These are phyloP conservation scores for Ochetophila trinervis DNA, from an alignment of 306 rosid genomes.

Conservation along the genomic window DNA sequence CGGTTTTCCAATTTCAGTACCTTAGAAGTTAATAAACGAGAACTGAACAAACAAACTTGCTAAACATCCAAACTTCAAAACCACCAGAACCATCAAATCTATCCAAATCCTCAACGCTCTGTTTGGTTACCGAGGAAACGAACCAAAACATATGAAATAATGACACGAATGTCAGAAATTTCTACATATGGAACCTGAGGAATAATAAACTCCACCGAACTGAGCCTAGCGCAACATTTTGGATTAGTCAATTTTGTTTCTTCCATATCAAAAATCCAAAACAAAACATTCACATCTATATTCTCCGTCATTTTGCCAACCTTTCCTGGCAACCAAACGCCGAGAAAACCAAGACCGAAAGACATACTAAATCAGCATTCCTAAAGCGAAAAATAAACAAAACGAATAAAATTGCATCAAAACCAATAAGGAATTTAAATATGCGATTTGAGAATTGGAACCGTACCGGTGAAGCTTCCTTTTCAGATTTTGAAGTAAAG, in stretches of 20 bases:
- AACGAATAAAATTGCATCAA: neutral
- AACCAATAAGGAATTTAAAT: constrained; percentile 22
- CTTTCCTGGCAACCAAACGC: constrained; percentile 27
- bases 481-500: constrained; percentile 51
- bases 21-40: neutral
- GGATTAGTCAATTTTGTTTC: constrained; percentile 20
- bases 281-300: constrained; percentile 26
- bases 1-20: neutral
- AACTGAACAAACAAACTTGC: constrained; percentile 7
- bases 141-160: constrained; percentile 7
- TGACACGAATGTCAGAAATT: constrained; percentile 11
- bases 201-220: constrained; percentile 19
- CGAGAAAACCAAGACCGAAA: constrained; percentile 1
- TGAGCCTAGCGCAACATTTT: constrained; percentile 18
- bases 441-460: neutral
- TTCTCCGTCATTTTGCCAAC: constrained; percentile 37
- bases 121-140: constrained; percentile 15
- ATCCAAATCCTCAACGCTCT: constrained; percentile 22
- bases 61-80: neutral
- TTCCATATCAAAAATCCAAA: constrained; percentile 21
- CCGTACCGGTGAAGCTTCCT: constrained; percentile 48
- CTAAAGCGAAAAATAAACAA: constrained; percentile 8
- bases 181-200: constrained; percentile 24
- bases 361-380: constrained; percentile 23
- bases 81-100: neutral